A percentile compares a stretch with the other conserved stretches of the same genome.
Evolutionary conservation across 2,329 filamentous ascomycete genomes (phyloP).

Genomic region (Cercospora citrullina): DNA sequence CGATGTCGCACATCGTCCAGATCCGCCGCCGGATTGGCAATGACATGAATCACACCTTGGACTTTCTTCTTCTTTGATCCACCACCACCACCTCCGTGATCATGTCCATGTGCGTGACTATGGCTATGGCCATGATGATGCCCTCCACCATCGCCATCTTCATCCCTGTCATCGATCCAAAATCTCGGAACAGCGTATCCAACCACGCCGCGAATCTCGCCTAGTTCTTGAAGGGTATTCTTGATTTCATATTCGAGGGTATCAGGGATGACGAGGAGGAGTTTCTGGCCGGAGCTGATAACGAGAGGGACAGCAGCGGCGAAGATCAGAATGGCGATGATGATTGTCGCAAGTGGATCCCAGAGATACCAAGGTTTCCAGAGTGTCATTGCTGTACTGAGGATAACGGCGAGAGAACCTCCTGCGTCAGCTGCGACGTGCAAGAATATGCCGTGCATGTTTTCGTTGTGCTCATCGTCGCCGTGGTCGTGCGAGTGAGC

Average conservation of each 20-base stretch:
- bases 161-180: constrained; percentile 75
- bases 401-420: constrained; percentile 90
- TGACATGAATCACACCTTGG: constrained; percentile 82
- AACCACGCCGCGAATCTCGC: constrained; percentile 77
- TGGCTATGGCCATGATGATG: constrained; percentile 48
- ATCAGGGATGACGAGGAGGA: constrained; percentile 82
- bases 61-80: constrained; percentile 52
- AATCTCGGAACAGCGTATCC: constrained; percentile 87
- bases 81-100: constrained; percentile 23
- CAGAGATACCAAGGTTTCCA: constrained; percentile 89
- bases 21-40: constrained; percentile 69
- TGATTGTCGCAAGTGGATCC: constrained; percentile 89
- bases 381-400: constrained; percentile 84
- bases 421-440: constrained; percentile 94
- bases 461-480: constrained; percentile 71
- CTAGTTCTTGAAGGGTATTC: constrained; percentile 80
- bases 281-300: constrained; percentile 74
- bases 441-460: constrained; percentile 96
- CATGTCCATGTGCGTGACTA: constrained; percentile 26
- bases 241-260: constrained; percentile 85
- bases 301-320: constrained; percentile 88
- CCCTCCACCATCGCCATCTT: constrained; percentile 35
- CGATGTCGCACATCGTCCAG: constrained; percentile 80
- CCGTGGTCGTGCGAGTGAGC: constrained; percentile 24
- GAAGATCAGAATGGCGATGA: constrained; percentile 92